phyloP scores from a whole-genome alignment of 75 land plant species.

The Larix kaempferi region DNA sequence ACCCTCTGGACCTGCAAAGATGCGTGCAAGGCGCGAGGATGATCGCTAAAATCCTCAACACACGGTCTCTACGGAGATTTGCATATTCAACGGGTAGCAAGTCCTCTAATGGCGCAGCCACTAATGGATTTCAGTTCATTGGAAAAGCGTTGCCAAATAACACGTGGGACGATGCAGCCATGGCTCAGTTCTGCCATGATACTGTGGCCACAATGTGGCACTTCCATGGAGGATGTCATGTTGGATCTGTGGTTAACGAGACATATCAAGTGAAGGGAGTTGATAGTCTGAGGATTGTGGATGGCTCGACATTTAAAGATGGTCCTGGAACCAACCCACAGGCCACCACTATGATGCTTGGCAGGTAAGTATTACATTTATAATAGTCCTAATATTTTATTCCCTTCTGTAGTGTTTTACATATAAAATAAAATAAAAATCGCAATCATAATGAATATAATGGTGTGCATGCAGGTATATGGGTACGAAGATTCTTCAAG shows the following conservation, averaged over 20 bases:
- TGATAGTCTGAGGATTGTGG: slow-evolving; percentile 10
- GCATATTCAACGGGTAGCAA: background rate
- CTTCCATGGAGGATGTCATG: slow-evolving; percentile 11
- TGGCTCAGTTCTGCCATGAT: slow-evolving; percentile 8
- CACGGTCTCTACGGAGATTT: background rate
- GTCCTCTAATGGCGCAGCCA: too few relatives aligned
- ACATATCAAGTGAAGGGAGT: slow-evolving; percentile 10
- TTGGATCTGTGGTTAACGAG: slow-evolving; percentile 12
- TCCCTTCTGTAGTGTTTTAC: too few relatives aligned
- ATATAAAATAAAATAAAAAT: too few relatives aligned
- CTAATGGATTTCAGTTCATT: background rate
- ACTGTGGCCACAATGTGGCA: slow-evolving; percentile 14
- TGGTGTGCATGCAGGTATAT: too few relatives aligned
- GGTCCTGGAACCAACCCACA: slow-evolving; percentile 19
- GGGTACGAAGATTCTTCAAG: too few relatives aligned
- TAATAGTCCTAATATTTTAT: too few relatives aligned
- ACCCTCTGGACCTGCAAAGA: slow-evolving; percentile 9
- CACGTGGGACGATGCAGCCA: background rate
- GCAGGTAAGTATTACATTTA: slow-evolving; percentile 11
- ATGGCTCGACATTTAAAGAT: slow-evolving; percentile 8
- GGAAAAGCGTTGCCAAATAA: background rate
- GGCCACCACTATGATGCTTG: slow-evolving; percentile 20
- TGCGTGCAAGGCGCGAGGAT: slow-evolving; percentile 16
- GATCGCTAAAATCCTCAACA: slow-evolving; percentile 9
- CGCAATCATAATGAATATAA: too few relatives aligned